Percentiles rank a stretch among this genome's conserved stretches.
phyloP scores from a whole-genome alignment of 2,329 filamentous ascomycete genomes.

The Diaporthe sp. region DNA sequence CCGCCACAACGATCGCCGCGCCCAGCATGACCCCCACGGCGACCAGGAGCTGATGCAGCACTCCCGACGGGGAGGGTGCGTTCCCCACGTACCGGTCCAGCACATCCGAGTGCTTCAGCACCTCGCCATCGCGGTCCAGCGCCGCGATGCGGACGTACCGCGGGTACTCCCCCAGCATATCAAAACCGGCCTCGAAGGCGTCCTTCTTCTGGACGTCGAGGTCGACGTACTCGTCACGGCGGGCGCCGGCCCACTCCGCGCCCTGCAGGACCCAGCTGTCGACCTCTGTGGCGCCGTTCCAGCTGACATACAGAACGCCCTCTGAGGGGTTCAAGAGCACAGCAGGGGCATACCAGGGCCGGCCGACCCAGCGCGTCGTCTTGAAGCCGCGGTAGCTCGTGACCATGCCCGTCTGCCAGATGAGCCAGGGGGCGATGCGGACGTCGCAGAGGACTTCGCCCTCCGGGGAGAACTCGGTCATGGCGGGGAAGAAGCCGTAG shows the following conservation, averaged over 20 bases:
- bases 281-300: slow-evolving; percentile 44
- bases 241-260: slow-evolving; percentile 34
- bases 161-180: slow-evolving; percentile 35
- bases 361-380: slow-evolving; percentile 40
- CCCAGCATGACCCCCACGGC: neutral
- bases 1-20: neutral
- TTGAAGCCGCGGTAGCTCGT: slow-evolving; percentile 44
- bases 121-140: slow-evolving; percentile 35
- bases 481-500: slow-evolving; percentile 42
- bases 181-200: slow-evolving; percentile 41
- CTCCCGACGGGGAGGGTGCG: neutral
- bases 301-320: slow-evolving; percentile 42
- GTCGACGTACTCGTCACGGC: slow-evolving; percentile 28
- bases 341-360: slow-evolving; percentile 36
- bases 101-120: slow-evolving; percentile 39
- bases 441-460: slow-evolving; percentile 44
- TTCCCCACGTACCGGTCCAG: slow-evolving; percentile 41
- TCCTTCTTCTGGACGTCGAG: slow-evolving; percentile 37
- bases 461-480: slow-evolving; percentile 40
- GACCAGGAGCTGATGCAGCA: neutral
- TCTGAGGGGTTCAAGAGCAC: slow-evolving; percentile 32
- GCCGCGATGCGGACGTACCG: slow-evolving; percentile 41
- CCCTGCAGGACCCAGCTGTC: slow-evolving; percentile 42
- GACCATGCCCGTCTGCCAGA: slow-evolving; percentile 40
- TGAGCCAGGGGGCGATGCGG: slow-evolving; percentile 41